Evolutionary conservation across 2,329 filamentous ascomycete genomes (phyloP).

Genomic region (Fusarium sp.): DNA sequence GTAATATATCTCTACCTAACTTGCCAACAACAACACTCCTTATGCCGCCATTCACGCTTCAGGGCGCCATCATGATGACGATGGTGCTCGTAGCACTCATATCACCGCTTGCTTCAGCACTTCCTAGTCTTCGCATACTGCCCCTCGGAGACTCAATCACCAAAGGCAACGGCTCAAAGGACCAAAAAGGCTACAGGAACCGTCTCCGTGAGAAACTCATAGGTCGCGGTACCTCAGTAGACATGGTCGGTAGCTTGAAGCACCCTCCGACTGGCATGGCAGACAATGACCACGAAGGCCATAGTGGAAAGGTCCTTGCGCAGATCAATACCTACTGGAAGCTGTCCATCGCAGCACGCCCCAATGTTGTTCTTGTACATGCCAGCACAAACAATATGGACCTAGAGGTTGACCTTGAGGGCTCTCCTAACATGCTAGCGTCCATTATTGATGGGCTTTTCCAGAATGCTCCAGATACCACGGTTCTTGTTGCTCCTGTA

Average conservation of each 20-base stretch:
- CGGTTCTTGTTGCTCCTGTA: constrained; percentile 10
- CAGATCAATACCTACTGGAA: constrained; percentile 12
- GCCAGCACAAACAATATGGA: constrained; percentile 28
- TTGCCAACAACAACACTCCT: neutral
- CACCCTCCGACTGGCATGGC: constrained; percentile 8
- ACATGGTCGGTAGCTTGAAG: constrained; percentile 15
- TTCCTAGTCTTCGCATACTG: constrained; percentile 19
- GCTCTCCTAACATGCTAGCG: neutral
- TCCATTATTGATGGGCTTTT: constrained; percentile 4
- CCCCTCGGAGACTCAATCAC: constrained; percentile 32
- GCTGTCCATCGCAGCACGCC: constrained; percentile 5
- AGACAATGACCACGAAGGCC: constrained; percentile 24
- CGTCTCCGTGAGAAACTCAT: constrained; percentile 4
- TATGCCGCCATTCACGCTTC: neutral
- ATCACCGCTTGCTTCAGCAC: neutral
- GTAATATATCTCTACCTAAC: too few species aligned
- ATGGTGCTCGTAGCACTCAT: neutral
- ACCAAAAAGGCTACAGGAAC: constrained; percentile 2
- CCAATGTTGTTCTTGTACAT: constrained; percentile 20
- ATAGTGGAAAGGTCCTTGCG: constrained; percentile 5
- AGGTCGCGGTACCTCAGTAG: neutral
- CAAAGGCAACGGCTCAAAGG: constrained; percentile 22
- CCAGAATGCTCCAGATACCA: neutral
- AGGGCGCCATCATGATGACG: neutral
- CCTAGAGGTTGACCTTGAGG: neutral